Base-by-base conservation (phyloP, 495 filamentous ascomycete species). In the Tirmania nivea region DNA sequence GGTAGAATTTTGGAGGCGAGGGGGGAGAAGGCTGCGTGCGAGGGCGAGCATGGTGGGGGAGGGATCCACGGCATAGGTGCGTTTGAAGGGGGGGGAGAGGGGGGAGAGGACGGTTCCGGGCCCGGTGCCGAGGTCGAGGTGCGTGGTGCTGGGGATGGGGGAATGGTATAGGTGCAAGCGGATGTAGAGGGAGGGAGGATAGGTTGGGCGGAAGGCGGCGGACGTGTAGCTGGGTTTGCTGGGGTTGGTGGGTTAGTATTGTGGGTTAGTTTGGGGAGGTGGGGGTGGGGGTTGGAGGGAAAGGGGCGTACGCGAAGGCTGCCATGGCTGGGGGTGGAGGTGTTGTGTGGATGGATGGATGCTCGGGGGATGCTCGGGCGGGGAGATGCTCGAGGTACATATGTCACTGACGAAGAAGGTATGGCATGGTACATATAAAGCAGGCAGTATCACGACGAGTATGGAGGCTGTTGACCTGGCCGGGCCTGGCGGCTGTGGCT, bases 61-160 rank as follows among this genome's bases (percentile, higher is more conserved):
- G 61, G 85, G 79, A 68, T 96, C 96, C 59, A 96, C 70, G 9
- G 92, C 92, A 52, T 96, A 74, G n/a, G 96, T 77, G 11, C 90
- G 83, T 68, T 72, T 77, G 31, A 99, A 84, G 48, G 95, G 89
- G n/a, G 96, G 73, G 42, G 81, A 87, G 75, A 99, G 96, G 8
- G 89, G 84, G 35, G 87, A 92, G 54, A 96, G 67, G 7, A 87
- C 93, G 6, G 92, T 89, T 49, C 96, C 78, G 68, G 96, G 96
- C 56, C 92, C 92, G 3, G 87, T 94, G 69, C 81, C 82, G 75
- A 99, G 96, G 72, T 81, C 78, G 35, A 82, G 62, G 52, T 77
- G 64, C 17, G 68, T 65, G 11, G 62, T 60, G 11, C 58, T 57
- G n/a, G 75, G 76, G 61, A 81, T 81, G 96, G 96, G 36, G 83